A percentile compares a stretch with the other conserved stretches of the same genome.
phyloP scores from a whole-genome alignment of 2,329 filamentous ascomycete species.

The Fusarium pseudoanthophilum region DNA sequence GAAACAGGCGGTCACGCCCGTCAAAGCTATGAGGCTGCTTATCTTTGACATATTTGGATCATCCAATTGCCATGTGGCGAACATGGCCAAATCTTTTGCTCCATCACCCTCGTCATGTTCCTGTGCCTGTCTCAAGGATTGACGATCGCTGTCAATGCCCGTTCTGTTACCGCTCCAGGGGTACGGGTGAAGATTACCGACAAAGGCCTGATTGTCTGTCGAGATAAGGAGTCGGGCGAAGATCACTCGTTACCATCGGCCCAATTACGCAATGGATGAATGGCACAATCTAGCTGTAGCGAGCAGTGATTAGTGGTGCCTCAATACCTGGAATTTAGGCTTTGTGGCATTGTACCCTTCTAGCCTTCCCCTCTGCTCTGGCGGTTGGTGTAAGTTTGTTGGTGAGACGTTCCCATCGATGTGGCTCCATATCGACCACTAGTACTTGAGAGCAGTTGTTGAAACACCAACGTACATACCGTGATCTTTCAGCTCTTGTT shows the following conservation, averaged over 20 bases:
- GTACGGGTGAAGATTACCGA: conserved; percentile 17
- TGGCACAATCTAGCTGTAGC: not conserved
- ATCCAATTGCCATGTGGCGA: conserved; percentile 39
- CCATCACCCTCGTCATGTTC: conserved; percentile 5
- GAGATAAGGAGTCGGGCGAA: conserved; percentile 5
- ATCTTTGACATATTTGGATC: conserved; percentile 36
- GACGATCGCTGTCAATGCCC: conserved; percentile 15
- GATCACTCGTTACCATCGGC: conserved; percentile 3
- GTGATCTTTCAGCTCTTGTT: not conserved
- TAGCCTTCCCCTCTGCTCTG: not conserved
- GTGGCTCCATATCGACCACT: conserved; percentile 17
- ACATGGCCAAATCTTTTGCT: conserved; percentile 12
- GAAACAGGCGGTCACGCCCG: conserved; percentile 34
- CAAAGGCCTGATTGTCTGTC: conserved; percentile 9
- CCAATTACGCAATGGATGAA: conserved; percentile 6
- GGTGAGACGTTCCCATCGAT: conserved; percentile 16
- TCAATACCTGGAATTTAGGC: not conserved
- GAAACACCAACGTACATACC: conserved; percentile 6
- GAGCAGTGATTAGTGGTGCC: not conserved
- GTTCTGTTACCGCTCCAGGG: conserved; percentile 23
- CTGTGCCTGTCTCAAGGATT: conserved; percentile 31
- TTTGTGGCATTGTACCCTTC: conserved; percentile 14
- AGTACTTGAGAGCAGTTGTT: not conserved
- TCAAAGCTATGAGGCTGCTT: conserved; percentile 16
- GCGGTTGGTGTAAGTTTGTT: conserved; percentile 16